A percentile compares a stretch with the other conserved stretches of the same genome.
Evolutionary conservation across 2,329 filamentous ascomycete species (phyloP).

Genomic region (Botrytis paeoniae): DNA sequence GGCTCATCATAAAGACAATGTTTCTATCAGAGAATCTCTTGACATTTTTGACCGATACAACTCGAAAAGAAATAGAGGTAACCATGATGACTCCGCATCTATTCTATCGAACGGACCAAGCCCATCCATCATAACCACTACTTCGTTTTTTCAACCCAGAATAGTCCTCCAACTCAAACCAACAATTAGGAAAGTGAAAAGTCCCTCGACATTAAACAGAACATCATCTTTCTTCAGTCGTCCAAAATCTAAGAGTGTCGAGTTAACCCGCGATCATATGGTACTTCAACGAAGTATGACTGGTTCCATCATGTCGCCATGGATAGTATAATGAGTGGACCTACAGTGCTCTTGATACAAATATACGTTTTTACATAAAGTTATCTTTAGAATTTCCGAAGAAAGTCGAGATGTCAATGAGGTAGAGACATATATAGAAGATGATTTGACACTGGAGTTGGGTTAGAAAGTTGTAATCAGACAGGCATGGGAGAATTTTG

Average conservation of each 20-base stretch:
- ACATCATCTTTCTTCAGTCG: neutral
- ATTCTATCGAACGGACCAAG: neutral
- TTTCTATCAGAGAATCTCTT: neutral
- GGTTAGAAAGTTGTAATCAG: neutral
- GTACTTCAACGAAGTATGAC: neutral
- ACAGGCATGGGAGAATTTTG: neutral
- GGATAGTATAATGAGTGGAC: neutral
- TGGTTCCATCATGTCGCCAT: neutral
- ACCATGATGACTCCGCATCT: neutral
- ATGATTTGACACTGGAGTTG: neutral
- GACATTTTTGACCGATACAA: neutral
- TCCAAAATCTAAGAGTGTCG: too few species aligned
- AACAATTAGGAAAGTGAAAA: neutral
- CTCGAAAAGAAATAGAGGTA: fast-evolving
- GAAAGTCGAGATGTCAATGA: neutral
- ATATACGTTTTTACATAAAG: neutral
- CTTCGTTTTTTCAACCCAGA: neutral
- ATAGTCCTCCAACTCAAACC: neutral
- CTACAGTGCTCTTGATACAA: neutral
- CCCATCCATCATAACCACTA: neutral
- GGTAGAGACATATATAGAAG: neutral
- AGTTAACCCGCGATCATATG: neutral
- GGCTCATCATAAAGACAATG: neutral
- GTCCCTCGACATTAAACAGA: neutral
- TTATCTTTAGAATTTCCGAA: neutral